Conservation (phyloP, 2,329 filamentous ascomycete genomes). For the Leptographium flavum region DNA sequence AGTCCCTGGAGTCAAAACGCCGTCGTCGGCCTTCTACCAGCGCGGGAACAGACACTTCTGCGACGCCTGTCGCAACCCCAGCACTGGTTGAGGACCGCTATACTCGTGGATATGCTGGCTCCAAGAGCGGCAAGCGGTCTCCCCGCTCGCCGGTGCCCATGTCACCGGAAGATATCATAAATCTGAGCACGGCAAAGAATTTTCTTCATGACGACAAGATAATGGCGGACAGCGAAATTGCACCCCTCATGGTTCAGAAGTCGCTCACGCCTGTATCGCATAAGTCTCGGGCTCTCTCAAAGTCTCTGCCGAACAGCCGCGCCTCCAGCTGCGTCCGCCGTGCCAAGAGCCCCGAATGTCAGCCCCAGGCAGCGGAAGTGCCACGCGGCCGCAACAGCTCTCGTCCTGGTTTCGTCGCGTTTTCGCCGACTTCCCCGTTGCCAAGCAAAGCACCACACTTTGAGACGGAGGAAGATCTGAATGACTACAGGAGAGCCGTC, state of each 20-base stretch:
- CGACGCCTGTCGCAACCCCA: conserved; percentile 18
- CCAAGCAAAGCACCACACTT: conserved; percentile 41
- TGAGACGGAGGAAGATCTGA: conserved; percentile 45
- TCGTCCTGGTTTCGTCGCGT: conserved; percentile 40
- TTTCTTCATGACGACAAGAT: conserved; percentile 15
- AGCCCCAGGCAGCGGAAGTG: conserved; percentile 28
- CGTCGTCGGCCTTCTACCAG: conserved; percentile 2
- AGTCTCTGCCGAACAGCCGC: conserved; percentile 25
- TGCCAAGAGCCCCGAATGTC: conserved; percentile 31
- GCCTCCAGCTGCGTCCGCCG: conserved; percentile 33
- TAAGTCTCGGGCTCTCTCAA: conserved; percentile 18
- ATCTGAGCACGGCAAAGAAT: conserved; percentile 35
- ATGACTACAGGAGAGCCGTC: conserved; percentile 39
- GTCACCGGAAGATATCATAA: conserved; percentile 75
- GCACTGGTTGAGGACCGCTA: conserved; percentile 48
- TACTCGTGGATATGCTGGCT: conserved; percentile 45
- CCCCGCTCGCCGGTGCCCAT: conserved; percentile 88
- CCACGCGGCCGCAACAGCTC: conserved; percentile 48
- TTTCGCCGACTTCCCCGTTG: conserved; percentile 73
- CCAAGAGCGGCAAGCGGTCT: conserved; percentile 60
- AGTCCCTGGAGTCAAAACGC: conserved; percentile 28
- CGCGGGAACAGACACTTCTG: conserved; percentile 4
- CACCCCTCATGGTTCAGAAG: conserved; percentile 5
- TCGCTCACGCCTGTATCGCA: conserved; percentile 3
- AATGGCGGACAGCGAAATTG: neutral